These are phyloP conservation scores for Astraeus odoratus DNA, from an alignment of 768 basidiomycete species.

Conservation along the genomic window DNA sequence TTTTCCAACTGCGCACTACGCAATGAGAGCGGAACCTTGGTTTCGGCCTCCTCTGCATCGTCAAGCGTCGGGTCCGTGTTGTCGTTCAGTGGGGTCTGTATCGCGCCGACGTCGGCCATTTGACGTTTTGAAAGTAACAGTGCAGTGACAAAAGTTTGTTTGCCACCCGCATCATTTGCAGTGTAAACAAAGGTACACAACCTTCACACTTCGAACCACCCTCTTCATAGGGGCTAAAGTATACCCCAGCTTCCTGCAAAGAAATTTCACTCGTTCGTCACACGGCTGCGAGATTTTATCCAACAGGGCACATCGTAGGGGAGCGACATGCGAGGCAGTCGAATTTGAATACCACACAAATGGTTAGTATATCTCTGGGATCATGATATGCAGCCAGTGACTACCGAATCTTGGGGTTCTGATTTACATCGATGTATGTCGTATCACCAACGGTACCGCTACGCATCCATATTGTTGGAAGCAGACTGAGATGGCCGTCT, in stretches of 20 bases:
- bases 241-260: too few species aligned
- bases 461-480: not conserved
- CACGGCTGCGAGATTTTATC: too few species aligned
- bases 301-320: too few species aligned
- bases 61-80: slow-evolving; percentile 32
- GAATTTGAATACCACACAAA: too few species aligned
- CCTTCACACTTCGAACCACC: not conserved
- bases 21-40: slow-evolving; percentile 36
- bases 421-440: not conserved
- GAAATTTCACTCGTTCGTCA: too few species aligned
- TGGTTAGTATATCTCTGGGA: too few species aligned
- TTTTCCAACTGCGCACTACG: slow-evolving; percentile 3
- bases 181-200: slow-evolving; percentile 25
- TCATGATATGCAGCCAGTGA: too few species aligned
- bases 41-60: slow-evolving; percentile 58
- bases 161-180: slow-evolving; percentile 11
- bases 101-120: slow-evolving; percentile 50
- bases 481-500: not conserved
- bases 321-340: not conserved
- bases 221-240: not conserved
- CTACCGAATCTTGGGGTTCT: not conserved
- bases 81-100: slow-evolving; percentile 32
- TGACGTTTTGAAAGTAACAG: slow-evolving; percentile 12
- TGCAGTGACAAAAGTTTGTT: slow-evolving; percentile 20
- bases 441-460: not conserved